These are phyloP conservation scores for Phialocephala sp. DNA, from an alignment of 2,329 filamentous ascomycete genomes.

Conservation along the genomic window DNA sequence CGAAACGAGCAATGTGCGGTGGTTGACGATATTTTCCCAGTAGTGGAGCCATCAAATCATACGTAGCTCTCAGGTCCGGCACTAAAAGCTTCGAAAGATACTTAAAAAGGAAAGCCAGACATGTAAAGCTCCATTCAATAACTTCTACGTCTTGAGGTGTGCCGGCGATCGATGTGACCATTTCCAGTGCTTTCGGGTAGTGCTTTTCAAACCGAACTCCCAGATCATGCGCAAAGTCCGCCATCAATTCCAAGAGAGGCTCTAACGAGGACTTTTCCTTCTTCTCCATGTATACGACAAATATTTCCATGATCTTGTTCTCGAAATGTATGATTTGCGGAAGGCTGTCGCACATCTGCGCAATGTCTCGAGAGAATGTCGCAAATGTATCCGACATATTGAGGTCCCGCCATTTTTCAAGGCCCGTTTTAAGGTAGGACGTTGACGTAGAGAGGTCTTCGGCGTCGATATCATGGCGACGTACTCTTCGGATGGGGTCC, in stretches of 20 bases:
- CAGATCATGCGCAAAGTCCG: conserved; percentile 93
- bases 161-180: conserved; percentile 80
- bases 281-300: conserved; percentile 77
- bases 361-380: conserved; percentile 75
- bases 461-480: conserved; percentile 81
- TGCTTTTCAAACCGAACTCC: conserved; percentile 87
- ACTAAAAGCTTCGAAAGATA: conserved; percentile 89
- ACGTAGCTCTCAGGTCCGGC: conserved; percentile 83
- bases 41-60: conserved; percentile 81
- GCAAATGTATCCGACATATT: conserved; percentile 86
- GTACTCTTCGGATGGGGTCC: conserved; percentile 89
- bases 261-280: conserved; percentile 83
- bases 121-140: conserved; percentile 97
- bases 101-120: conserved; percentile 95
- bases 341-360: conserved; percentile 84
- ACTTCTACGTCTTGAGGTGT: conserved; percentile 81
- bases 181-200: conserved; percentile 75
- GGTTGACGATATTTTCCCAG: conserved; percentile 84
- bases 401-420: conserved; percentile 89
- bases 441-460: conserved; percentile 76
- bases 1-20: conserved; percentile 86
- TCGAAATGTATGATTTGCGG: conserved; percentile 92
- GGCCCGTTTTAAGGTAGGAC: conserved; percentile 84
- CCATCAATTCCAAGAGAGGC: conserved; percentile 84
- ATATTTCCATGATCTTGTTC: conserved; percentile 77